phyloP scores from a whole-genome alignment of 352 stramenopile species.

The Globisporangium sylvaticum region DNA sequence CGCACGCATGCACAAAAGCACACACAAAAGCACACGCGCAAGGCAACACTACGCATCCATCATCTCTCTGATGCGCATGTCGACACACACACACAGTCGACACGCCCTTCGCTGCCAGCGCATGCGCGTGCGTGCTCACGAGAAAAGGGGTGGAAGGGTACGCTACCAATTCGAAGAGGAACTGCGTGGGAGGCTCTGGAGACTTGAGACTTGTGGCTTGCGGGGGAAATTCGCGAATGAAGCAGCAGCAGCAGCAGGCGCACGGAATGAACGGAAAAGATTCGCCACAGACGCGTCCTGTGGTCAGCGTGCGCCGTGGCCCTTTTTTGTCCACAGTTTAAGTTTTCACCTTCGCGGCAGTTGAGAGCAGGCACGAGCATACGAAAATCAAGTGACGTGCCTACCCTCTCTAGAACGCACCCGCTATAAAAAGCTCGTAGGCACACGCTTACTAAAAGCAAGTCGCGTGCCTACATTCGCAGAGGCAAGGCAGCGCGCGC shows the following conservation, averaged over 20 bases:
- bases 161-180: constrained; percentile 14
- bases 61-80: neutral
- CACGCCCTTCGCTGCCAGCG: neutral
- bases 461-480: too few species aligned
- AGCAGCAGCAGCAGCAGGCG: too few species aligned
- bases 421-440: too few species aligned
- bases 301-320: neutral
- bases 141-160: constrained; percentile 4
- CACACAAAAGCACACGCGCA: neutral
- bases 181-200: neutral
- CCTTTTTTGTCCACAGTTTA: too few species aligned
- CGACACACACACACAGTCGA: neutral
- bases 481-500: too few species aligned
- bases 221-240: constrained; percentile 16
- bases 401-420: too few species aligned
- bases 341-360: too few species aligned
- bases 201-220: constrained; percentile 15
- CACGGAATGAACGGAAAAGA: neutral
- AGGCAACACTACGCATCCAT: neutral
- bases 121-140: neutral
- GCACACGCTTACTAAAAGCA: too few species aligned
- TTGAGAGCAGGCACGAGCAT: too few species aligned
- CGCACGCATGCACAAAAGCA: neutral
- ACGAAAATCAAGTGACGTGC: too few species aligned
- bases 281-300: neutral